Percentiles rank a stretch among this genome's conserved stretches.
Evolutionary conservation across 495 filamentous ascomycete species (phyloP).

Genomic region (Aspergillus asperescens): DNA sequence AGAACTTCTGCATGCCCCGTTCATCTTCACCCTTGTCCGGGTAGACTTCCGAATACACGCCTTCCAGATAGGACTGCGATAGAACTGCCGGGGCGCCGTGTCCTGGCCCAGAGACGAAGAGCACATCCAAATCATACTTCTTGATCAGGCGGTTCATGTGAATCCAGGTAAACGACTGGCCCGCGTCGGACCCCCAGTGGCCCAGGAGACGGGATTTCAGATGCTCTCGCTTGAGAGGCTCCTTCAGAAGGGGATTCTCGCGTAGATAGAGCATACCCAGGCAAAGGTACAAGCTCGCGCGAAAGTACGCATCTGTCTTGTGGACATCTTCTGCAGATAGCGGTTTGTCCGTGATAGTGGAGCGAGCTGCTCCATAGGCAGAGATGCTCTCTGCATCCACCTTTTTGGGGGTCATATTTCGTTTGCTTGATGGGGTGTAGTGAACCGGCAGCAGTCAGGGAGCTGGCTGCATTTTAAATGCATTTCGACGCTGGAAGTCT

Average conservation of each 20-base stretch:
- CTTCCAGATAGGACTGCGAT: constrained; percentile 68
- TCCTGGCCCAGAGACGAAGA: constrained; percentile 67
- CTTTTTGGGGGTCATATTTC: neutral
- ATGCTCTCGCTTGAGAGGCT: constrained; percentile 57
- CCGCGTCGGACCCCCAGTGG: constrained; percentile 69
- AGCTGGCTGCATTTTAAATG: too few relatives aligned
- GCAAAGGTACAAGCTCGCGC: constrained; percentile 64
- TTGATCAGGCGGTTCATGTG: constrained; percentile 74
- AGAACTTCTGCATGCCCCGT: constrained; percentile 62
- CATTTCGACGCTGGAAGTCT: too few relatives aligned
- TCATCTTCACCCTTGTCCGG: constrained; percentile 59
- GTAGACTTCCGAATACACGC: constrained; percentile 68
- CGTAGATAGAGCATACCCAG: constrained; percentile 71
- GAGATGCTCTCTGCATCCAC: constrained; percentile 42
- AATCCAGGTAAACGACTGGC: constrained; percentile 70
- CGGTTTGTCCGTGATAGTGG: constrained; percentile 53
- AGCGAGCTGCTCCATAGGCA: constrained; percentile 59
- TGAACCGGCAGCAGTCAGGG: too few relatives aligned
- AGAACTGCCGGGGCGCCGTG: constrained; percentile 67
- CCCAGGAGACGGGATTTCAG: constrained; percentile 65
- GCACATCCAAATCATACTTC: constrained; percentile 63
- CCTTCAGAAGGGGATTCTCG: constrained; percentile 59
- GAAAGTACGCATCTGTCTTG: constrained; percentile 63
- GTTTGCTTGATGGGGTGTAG: neutral
- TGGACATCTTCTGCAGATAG: constrained; percentile 57